Percentiles rank a stretch among this genome's conserved stretches.
phyloP scores from a whole-genome alignment of 805 yeast genomes.

The Millerozyma miso region DNA sequence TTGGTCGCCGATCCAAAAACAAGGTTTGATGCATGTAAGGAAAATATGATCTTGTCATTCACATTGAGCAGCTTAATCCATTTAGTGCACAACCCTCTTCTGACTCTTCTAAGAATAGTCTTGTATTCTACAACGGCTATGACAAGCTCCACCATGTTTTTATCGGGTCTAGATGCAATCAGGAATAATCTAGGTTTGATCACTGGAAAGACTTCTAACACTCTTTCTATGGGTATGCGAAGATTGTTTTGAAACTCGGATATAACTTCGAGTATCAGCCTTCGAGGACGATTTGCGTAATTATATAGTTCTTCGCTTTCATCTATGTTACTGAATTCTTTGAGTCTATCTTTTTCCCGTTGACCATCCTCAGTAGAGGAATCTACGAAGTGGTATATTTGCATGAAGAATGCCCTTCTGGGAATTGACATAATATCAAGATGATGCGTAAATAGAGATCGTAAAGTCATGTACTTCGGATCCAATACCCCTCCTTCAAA shows the following conservation, averaged over 20 bases:
- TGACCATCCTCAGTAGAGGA: constrained; percentile 50
- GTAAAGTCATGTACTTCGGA: constrained; percentile 51
- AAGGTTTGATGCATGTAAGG: constrained; percentile 45
- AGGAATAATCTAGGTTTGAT: constrained; percentile 82
- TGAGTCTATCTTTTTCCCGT: constrained; percentile 70
- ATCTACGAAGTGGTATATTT: constrained; percentile 62
- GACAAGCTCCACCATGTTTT: constrained; percentile 54
- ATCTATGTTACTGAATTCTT: constrained; percentile 67
- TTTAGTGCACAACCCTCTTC: constrained; percentile 79
- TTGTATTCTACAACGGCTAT: constrained; percentile 83
- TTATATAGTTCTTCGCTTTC: constrained; percentile 81
- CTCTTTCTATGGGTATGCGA: constrained; percentile 67
- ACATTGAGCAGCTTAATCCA: constrained; percentile 55
- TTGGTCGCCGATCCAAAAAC: constrained; percentile 18
- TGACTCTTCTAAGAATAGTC: constrained; percentile 69
- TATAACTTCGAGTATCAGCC: constrained; percentile 80
- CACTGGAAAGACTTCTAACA: constrained; percentile 73
- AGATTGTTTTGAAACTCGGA: constrained; percentile 73
- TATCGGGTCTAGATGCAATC: constrained; percentile 61
- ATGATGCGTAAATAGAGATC: constrained; percentile 72
- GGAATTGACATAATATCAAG: constrained; percentile 83
- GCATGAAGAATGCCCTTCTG: constrained; percentile 71
- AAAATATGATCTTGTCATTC: constrained; percentile 51
- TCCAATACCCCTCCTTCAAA: constrained; percentile 60
- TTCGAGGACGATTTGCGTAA: constrained; percentile 88